phyloP scores from a whole-genome alignment of 768 basidiomycete genomes.

The Udeniomyces megalosporus region DNA sequence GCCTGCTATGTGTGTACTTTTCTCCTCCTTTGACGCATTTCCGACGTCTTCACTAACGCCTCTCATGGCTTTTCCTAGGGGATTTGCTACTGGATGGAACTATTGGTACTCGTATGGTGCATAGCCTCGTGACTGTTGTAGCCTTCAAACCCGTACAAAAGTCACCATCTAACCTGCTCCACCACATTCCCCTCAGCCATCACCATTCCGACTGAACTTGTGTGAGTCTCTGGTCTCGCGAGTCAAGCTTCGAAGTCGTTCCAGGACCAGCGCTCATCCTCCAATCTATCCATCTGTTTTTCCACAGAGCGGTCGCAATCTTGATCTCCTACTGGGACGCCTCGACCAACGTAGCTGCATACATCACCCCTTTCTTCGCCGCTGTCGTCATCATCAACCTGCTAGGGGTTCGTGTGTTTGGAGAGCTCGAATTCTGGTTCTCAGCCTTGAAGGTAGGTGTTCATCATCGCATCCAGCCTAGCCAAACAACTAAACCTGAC shows the following conservation, averaged over 20 bases:
- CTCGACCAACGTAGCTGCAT: constrained; percentile 23
- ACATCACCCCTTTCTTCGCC: constrained; percentile 30
- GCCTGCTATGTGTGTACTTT: no score
- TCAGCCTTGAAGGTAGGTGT: constrained; percentile 2
- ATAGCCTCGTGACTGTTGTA: no score
- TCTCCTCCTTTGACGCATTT: no score
- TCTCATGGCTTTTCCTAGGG: constrained; percentile 21
- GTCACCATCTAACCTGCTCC: not conserved
- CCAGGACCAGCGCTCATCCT: not conserved
- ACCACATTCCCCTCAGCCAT: not conserved
- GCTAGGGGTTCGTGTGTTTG: constrained; percentile 34
- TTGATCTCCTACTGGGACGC: constrained; percentile 50
- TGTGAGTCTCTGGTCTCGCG: constrained; percentile 20
- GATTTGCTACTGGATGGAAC: constrained; percentile 19
- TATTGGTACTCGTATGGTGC: not conserved
- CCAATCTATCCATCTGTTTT: constrained; percentile 43
- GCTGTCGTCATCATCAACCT: constrained; percentile 30
- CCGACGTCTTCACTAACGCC: constrained; percentile 7
- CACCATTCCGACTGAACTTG: constrained; percentile 12
- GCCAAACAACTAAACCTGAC: no score
- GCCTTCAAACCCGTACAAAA: not conserved
- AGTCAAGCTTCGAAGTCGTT: constrained; percentile 39
- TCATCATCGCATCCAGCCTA: not conserved
- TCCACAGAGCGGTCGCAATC: constrained; percentile 53
- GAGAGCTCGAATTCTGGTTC: constrained; percentile 26